Evolutionary conservation across 371 early-diverging fungal genomes (phyloP).

Genomic region (Cokeromyces recurvatus): DNA sequence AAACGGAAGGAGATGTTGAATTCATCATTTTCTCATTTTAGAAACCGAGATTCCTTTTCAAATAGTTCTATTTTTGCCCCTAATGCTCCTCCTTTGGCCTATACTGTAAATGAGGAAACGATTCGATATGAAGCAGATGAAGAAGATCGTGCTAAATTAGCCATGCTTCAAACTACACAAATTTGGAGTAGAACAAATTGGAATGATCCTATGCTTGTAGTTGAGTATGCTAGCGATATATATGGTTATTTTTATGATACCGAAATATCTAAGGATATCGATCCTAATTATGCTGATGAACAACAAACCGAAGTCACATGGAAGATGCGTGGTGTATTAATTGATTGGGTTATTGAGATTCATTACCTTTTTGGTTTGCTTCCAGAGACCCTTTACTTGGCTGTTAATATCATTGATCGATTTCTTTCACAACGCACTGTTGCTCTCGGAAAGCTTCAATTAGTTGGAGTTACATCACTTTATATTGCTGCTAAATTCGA

Average conservation of each 20-base stretch:
- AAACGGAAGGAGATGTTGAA: not conserved
- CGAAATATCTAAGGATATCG: constrained; percentile 50
- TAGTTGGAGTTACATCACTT: constrained; percentile 92
- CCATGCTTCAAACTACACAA: constrained; percentile 21
- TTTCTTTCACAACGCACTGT: constrained; percentile 88
- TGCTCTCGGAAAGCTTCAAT: constrained; percentile 85
- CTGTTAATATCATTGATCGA: constrained; percentile 96
- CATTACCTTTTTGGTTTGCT: constrained; percentile 86
- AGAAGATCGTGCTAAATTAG: constrained; percentile 16
- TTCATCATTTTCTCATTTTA: not conserved
- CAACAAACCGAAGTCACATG: constrained; percentile 88
- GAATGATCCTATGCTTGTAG: constrained; percentile 84
- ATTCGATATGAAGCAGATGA: constrained; percentile 12
- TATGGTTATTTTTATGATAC: constrained; percentile 31
- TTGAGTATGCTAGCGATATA: constrained; percentile 90
- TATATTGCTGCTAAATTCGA: constrained; percentile 98
- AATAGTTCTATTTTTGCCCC: not conserved
- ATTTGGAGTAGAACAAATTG: no score
- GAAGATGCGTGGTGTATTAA: constrained; percentile 89
- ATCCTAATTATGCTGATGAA: constrained; percentile 72
- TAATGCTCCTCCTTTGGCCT: constrained; percentile 6
- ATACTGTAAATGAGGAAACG: constrained; percentile 3
- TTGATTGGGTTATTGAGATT: constrained; percentile 83
- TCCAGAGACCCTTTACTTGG: constrained; percentile 95
- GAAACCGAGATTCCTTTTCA: not conserved